Evolutionary conservation across 2,329 filamentous ascomycete genomes (phyloP), one percentile per base, ranked within the genome.

Genomic region (Fusarium pseudoanthophilum): DNA sequence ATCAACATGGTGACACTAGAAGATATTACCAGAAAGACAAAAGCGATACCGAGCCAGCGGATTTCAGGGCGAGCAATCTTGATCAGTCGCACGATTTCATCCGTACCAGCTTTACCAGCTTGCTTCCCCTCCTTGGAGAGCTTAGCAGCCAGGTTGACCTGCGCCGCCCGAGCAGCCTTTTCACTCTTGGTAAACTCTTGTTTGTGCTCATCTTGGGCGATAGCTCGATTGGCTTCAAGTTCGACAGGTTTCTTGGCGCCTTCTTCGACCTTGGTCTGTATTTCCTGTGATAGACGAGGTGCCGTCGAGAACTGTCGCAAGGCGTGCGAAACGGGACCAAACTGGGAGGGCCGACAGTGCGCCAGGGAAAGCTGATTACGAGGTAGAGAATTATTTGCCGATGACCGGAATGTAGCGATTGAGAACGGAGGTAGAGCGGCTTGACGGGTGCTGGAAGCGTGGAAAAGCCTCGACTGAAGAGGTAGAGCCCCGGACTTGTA

Each of bases 1-100:
- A 99, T 93, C 5, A 94, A 95, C 93, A 99, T 97, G 64, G 95
- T 97, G 75, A 99, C 95, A 58, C 91, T 89, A 8, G 95, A 98
- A 21, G 95, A 98, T 71, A 98, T 87, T 66, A 99, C 87, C 57
- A 99, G 87, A 79, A 97, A 93, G 62, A 92, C 81, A 80, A 98
- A 95, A 7, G 97, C 97, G 72, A 93, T 83, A 11, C 86, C 87
- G 21, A 99, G 90, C 82, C 93, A 92, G 79, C 87, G 92, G 36
- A 93, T 84, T 84, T 99, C 96, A 6, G 95, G 95, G 62, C 90
- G 88, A 18, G 96, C 96, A 79, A 99, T 96, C 82, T 92, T 94
- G 81, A 99, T 88, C 77, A 99, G 85, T 58, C 96, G 90, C 91
- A 91, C 93, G 75, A 98, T 90, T 83, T 99, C 96, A 18, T 85